Percentiles rank a stretch among this genome's conserved stretches.
phyloP scores from a whole-genome alignment of 2,329 filamentous ascomycete species.

The Botryosphaeria agaves region DNA sequence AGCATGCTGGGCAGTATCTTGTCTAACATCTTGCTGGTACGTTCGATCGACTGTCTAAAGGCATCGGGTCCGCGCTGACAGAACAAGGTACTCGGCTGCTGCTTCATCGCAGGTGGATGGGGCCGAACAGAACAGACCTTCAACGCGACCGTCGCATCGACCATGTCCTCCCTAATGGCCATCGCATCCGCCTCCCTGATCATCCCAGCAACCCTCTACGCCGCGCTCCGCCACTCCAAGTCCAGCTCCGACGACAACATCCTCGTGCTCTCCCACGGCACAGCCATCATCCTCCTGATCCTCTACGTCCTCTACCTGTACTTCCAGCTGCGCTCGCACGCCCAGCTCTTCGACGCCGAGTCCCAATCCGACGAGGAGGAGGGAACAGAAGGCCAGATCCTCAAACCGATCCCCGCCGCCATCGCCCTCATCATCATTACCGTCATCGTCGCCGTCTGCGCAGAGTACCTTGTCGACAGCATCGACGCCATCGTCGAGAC shows the following conservation, averaged over 20 bases:
- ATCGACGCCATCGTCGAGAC: conserved; percentile 36
- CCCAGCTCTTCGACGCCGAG: conserved; percentile 26
- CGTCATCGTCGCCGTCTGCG: conserved; percentile 31
- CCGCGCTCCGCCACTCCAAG: conserved; percentile 22
- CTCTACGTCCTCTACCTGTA: conserved; percentile 37
- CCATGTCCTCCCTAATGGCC: conserved; percentile 46
- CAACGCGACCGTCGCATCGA: conserved; percentile 61
- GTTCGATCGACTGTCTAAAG: conserved; percentile 4
- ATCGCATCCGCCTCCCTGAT: conserved; percentile 36
- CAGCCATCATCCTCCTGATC: conserved; percentile 34
- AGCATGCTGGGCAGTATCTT: conserved; percentile 94
- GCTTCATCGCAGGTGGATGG: conserved; percentile 32
- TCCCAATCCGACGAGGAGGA: conserved; percentile 14
- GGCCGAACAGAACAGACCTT: conserved; percentile 34
- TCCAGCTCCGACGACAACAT: conserved; percentile 24
- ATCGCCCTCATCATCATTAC: conserved; percentile 30
- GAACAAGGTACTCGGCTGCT: conserved; percentile 29
- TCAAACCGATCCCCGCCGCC: conserved; percentile 26
- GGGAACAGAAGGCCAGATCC: conserved; percentile 20
- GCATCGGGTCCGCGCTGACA: background rate
- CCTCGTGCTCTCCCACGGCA: conserved; percentile 33
- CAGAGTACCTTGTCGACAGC: conserved; percentile 35
- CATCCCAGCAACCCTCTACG: conserved; percentile 35
- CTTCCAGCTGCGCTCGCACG: conserved; percentile 36
- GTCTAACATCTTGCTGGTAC: conserved; percentile 72